Conservation (phyloP, 2,329 filamentous ascomycete genomes). For the Scedosporium apiospermum region DNA sequence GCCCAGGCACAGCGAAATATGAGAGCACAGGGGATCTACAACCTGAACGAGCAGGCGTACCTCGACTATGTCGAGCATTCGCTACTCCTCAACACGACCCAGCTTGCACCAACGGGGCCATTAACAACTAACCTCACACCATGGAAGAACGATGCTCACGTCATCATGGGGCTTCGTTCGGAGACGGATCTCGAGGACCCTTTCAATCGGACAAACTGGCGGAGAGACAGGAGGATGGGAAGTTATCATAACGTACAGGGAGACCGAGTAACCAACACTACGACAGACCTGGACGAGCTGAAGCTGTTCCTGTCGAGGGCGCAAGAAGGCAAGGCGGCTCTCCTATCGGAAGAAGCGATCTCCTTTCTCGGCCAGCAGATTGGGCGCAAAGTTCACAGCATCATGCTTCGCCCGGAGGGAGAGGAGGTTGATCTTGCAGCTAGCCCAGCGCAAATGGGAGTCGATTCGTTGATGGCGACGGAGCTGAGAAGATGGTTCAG, state of each 20-base stretch:
- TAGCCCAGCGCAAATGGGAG: not conserved
- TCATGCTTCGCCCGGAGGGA: not conserved
- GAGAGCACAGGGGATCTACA: slow-evolving; percentile 1
- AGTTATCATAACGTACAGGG: not conserved
- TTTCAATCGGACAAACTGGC: slow-evolving; percentile 1
- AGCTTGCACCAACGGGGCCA: not conserved
- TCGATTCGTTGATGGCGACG: slow-evolving; percentile 2
- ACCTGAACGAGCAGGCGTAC: not conserved
- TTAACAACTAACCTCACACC: not conserved
- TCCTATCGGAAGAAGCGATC: not conserved
- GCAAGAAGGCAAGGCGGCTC: not conserved
- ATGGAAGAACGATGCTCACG: not conserved
- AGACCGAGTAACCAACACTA: too few relatives aligned
- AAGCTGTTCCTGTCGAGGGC: not conserved
- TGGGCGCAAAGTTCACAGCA: not conserved
- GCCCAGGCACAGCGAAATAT: not conserved
- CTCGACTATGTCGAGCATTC: slow-evolving; percentile 1
- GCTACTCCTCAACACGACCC: not conserved
- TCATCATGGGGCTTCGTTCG: slow-evolving; percentile 2
- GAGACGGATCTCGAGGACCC: not conserved
- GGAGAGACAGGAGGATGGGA: slow-evolving; percentile 3
- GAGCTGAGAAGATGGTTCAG: slow-evolving; percentile 3
- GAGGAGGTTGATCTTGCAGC: not conserved
- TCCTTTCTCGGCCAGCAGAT: not conserved
- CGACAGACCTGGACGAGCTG: not conserved